A percentile compares a stretch with the other conserved stretches of the same genome.
These are phyloP conservation scores for Umbellularia californica DNA, from an alignment of 164 flowering plant species.

Conservation along the genomic window DNA sequence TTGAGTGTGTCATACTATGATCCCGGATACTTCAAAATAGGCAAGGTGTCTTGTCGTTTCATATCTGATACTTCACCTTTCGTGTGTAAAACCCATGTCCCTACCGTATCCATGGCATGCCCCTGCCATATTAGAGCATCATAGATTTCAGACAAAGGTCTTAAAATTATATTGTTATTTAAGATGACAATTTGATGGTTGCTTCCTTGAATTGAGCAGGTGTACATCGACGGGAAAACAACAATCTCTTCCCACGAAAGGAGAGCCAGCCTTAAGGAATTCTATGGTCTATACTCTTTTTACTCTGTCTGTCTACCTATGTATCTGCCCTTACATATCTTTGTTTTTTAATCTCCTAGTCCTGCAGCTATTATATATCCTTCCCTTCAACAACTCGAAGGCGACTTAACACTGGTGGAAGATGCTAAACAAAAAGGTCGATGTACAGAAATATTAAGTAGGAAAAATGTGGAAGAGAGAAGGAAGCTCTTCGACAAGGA, in stretches of 20 bases:
- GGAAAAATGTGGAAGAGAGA: conserved; percentile 39
- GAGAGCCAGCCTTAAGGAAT: conserved; percentile 16
- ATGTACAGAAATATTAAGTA: conserved; percentile 18
- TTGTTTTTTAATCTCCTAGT: neutral
- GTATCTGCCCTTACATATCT: neutral
- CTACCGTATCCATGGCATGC: no score
- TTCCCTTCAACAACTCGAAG: conserved; percentile 69
- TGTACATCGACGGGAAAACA: conserved; percentile 8
- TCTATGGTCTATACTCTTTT: conserved; percentile 5
- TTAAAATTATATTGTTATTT: no score
- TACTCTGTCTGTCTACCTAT: neutral
- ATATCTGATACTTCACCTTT: no score
- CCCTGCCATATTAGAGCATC: no score
- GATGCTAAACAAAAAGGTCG: conserved; percentile 19
- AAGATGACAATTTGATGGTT: no score
- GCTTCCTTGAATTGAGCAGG: conserved; percentile 3
- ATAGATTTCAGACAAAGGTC: neutral
- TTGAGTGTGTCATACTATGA: no score
- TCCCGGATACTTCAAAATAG: no score
- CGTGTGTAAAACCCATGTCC: no score
- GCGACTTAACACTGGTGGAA: conserved; percentile 38
- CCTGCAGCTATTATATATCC: conserved; percentile 76
- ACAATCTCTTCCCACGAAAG: conserved; percentile 6
- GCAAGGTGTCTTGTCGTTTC: no score
- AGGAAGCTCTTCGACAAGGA: conserved; percentile 32